These are phyloP conservation scores for Podosphaera leucotricha DNA, from an alignment of 2,329 filamentous ascomycete species.

Conservation along the genomic window DNA sequence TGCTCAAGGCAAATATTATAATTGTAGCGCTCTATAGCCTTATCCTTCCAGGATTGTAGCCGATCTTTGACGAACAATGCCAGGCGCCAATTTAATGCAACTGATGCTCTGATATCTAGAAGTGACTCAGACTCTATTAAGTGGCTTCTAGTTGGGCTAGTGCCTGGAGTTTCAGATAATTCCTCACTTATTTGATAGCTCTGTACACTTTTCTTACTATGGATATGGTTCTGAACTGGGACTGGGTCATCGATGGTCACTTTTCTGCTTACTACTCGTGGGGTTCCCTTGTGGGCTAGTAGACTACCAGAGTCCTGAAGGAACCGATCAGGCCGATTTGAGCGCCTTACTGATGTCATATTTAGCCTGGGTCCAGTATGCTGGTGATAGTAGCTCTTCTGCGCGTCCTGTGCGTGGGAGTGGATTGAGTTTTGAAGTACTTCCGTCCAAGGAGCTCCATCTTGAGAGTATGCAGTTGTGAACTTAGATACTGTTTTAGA, in stretches of 20 bases:
- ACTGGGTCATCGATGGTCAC: neutral
- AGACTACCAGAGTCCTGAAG: constrained; percentile 11
- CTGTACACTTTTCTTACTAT: neutral
- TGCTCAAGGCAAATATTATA: constrained; percentile 18
- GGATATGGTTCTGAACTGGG: neutral
- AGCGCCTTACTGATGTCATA: constrained; percentile 1
- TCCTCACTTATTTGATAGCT: neutral
- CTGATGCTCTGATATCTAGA: constrained; percentile 9
- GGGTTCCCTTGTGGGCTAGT: constrained; percentile 8
- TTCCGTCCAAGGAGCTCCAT: constrained; percentile 1
- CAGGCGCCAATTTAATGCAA: constrained; percentile 10
- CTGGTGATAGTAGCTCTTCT: constrained; percentile 3
- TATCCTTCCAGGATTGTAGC: constrained; percentile 11
- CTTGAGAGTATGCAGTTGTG: constrained; percentile 1
- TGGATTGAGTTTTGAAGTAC: neutral
- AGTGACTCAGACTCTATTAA: constrained; percentile 2
- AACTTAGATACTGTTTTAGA: neutral
- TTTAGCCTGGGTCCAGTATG: constrained; percentile 12
- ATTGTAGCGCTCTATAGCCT: constrained; percentile 15
- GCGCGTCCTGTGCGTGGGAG: constrained; percentile 1
- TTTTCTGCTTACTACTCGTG: neutral
- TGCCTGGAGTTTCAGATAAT: neutral
- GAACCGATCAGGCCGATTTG: constrained; percentile 8
- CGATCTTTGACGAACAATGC: constrained; percentile 4
- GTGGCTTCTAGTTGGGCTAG: neutral